These are phyloP conservation scores for Coniochaeta pulveracea DNA, from an alignment of 2,329 filamentous ascomycete genomes.

Conservation along the genomic window DNA sequence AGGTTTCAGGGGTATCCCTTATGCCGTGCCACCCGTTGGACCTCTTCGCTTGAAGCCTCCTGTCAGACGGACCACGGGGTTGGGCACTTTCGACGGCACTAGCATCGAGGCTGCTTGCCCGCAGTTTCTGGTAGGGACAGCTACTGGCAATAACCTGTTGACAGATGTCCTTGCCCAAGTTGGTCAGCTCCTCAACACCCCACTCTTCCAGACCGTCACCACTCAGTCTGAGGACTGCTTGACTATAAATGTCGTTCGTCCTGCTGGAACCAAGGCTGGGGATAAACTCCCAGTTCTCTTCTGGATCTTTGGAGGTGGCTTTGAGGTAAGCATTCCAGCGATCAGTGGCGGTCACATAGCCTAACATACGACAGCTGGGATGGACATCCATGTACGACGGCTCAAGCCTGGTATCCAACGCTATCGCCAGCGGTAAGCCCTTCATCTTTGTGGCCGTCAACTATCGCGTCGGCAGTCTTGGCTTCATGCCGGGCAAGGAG, in stretches of 20 bases:
- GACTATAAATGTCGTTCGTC: conserved; percentile 47
- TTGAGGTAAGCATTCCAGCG: conserved; percentile 27
- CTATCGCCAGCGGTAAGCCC: conserved; percentile 41
- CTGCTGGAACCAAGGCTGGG: conserved; percentile 38
- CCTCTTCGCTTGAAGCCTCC: conserved; percentile 59
- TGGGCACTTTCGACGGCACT: conserved; percentile 53
- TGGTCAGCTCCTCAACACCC: conserved; percentile 39
- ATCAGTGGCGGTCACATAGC: background rate
- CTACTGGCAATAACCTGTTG: conserved; percentile 24
- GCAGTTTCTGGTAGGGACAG: conserved; percentile 52
- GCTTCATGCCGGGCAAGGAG: conserved; percentile 60
- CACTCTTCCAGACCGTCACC: conserved; percentile 43
- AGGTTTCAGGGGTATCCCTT: conserved; percentile 65
- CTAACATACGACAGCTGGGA: conserved; percentile 23
- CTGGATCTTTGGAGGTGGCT: conserved; percentile 62
- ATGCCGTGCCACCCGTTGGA: conserved; percentile 57
- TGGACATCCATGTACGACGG: conserved; percentile 41
- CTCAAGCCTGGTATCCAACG: conserved; percentile 30
- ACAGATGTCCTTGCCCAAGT: conserved; percentile 31
- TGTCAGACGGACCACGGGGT: conserved; percentile 38
- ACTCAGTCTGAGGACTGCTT: conserved; percentile 54
- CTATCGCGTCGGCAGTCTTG: conserved; percentile 66
- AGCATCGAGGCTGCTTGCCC: conserved; percentile 53
- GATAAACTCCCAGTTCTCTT: conserved; percentile 55
- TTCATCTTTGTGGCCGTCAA: conserved; percentile 70